These are phyloP conservation scores for Cutaneotrichosporon cavernicola DNA, from an alignment of 1,284 basidiomycete genomes.

Conservation along the genomic window DNA sequence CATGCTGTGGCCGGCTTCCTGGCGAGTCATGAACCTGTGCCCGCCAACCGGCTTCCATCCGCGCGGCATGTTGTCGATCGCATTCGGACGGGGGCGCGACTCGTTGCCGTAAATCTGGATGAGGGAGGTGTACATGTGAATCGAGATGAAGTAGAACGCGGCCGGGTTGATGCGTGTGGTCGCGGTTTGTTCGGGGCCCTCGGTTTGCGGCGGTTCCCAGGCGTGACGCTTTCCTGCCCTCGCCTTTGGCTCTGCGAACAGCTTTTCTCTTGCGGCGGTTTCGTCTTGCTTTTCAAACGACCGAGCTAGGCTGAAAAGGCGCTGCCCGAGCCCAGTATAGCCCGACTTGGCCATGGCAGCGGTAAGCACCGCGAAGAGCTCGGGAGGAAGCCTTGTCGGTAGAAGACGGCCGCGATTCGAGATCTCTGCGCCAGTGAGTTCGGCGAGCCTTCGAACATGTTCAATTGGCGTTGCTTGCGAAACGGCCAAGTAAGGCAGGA, in stretches of 20 bases:
- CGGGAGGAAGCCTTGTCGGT: conserved; percentile 22
- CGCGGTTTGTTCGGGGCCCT: background rate
- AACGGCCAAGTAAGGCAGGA: conserved; percentile 38
- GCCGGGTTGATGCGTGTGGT: background rate
- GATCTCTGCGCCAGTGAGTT: conserved; percentile 9
- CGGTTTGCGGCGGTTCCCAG: background rate
- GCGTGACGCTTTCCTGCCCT: background rate
- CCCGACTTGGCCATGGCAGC: conserved; percentile 33
- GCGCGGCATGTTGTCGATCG: background rate
- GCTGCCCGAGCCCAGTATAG: conserved; percentile 37
- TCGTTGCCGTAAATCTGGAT: conserved; percentile 28
- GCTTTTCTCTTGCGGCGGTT: background rate
- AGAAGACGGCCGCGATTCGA: conserved; percentile 19
- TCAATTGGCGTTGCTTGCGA: background rate
- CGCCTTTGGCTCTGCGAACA: conserved; percentile 4
- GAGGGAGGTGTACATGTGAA: conserved; percentile 36
- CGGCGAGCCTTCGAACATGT: conserved; percentile 2
- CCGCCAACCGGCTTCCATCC: background rate
- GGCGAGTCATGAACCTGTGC: conserved; percentile 5
- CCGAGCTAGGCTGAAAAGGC: conserved; percentile 35
- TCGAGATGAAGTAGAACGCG: conserved; percentile 23
- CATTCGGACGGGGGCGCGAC: conserved; percentile 15
- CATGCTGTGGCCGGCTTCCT: conserved; percentile 17
- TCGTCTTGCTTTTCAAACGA: conserved; percentile 14
- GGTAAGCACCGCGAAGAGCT: conserved; percentile 33